These are phyloP conservation scores for Pulveroboletus sp. DNA, from an alignment of 768 basidiomycete genomes.

Conservation along the genomic window DNA sequence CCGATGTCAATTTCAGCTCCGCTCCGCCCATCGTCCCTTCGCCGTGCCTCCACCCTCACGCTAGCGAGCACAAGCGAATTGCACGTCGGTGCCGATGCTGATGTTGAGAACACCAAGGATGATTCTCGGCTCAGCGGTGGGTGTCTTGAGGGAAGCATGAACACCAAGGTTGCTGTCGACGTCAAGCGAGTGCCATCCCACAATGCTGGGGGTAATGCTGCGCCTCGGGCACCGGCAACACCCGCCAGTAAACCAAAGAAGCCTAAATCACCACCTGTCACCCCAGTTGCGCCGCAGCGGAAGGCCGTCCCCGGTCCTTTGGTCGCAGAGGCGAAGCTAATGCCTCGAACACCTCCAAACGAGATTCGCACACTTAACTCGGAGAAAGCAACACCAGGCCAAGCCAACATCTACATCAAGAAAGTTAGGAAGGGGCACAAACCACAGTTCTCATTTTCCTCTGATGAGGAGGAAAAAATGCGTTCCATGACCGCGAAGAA, in stretches of 20 bases:
- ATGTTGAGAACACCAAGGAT: constrained; percentile 10
- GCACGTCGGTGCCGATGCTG: constrained; percentile 5
- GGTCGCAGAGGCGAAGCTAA: constrained; percentile 3
- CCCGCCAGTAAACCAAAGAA: constrained; percentile 17
- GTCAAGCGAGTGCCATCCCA: constrained; percentile 54
- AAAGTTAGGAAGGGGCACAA: constrained; percentile 33
- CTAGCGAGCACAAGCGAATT: constrained; percentile 20
- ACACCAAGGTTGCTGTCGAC: constrained; percentile 20
- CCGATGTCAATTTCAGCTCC: constrained; percentile 35
- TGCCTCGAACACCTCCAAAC: constrained; percentile 25
- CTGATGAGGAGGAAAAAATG: constrained; percentile 72
- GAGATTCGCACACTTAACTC: constrained; percentile 6
- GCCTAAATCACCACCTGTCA: not conserved
- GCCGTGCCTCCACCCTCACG: constrained; percentile 33
- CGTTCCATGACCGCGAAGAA: constrained; percentile 62
- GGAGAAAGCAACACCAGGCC: constrained; percentile 21
- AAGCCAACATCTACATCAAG: constrained; percentile 8
- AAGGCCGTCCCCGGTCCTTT: constrained; percentile 2
- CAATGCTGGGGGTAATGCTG: constrained; percentile 23
- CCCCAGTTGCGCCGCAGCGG: not conserved
- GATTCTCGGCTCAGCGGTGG: constrained; percentile 14
- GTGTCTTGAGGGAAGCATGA: constrained; percentile 11
- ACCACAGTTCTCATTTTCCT: constrained; percentile 50
- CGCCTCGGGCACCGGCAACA: constrained; percentile 2
- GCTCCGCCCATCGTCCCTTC: constrained; percentile 42